Evolutionary conservation across 2,329 filamentous ascomycete genomes (phyloP), one percentile per base, ranked within the genome.

Genomic region (Trichoderma semiorbis): DNA sequence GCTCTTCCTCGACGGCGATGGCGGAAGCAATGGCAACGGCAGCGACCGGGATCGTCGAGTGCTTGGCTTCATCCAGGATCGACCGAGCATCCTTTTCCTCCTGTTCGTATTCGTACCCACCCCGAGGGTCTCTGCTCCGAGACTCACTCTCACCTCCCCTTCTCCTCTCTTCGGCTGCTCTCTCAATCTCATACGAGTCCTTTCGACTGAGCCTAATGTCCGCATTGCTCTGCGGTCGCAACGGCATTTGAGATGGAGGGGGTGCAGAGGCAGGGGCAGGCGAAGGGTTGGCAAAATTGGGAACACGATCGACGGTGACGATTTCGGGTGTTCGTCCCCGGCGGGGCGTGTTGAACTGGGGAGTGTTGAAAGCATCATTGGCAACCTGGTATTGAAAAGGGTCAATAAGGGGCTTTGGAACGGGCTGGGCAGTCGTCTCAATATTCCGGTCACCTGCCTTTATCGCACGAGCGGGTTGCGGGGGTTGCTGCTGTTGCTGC

Each of bases 331-430:
- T 87, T 72, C 86, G 74, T 2, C 85, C 83, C 62, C 83, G 39
- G 47, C 61, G 81, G 47, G 78, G 55, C 7, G 71, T 66, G 53
- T 78, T 76, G 70, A 79, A 76, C 36, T 78, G 74, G 3, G 86
- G 84, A 11, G 85, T 85, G 63, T 81, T 79, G 72, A 88, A 88
- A n/a, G 84, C 84, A 75, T 86, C 84, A 72, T 87, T 82, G 55
- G 83, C 74, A 73, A 90, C 86, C 78, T 87, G 88, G 76, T 83
- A 90, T 77, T 89, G 84, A 50, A 69, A 90, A 21, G 88, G 87
- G 78, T 91, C 86, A 76, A 87, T 78, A 64, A 78, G 76, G n/a
- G 78, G 75, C 72, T 75, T 76, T 72, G 78, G 75, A 28, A 72
- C 72, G 67, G 78, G 75, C 71, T 77, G 72, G 26, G 53, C 73